Evolutionary conservation across 192 early-diverging fungal species (phyloP).

Genomic region (Entophlyctis helioformis): DNA sequence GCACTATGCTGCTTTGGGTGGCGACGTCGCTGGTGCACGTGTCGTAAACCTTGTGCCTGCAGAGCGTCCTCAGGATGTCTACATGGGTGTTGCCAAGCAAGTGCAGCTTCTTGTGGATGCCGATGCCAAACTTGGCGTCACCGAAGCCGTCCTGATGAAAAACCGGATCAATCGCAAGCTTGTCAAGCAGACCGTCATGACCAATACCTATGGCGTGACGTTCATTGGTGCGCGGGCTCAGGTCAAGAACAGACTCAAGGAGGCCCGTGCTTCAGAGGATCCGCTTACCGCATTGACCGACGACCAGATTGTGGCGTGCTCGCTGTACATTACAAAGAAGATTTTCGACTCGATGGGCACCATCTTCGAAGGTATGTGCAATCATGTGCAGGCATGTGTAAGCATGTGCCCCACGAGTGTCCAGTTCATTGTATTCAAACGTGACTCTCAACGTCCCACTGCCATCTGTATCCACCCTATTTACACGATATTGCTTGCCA

Average conservation of each 20-base stretch:
- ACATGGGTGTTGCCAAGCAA: slow-evolving; percentile 72
- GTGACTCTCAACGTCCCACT: no score
- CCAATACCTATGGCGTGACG: slow-evolving; percentile 97
- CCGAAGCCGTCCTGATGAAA: slow-evolving; percentile 49
- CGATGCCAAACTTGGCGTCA: slow-evolving; percentile 49
- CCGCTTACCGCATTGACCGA: no score
- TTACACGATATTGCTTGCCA: no score
- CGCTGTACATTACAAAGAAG: slow-evolving; percentile 63
- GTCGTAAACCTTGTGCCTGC: slow-evolving; percentile 81
- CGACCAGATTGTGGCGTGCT: slow-evolving; percentile 46
- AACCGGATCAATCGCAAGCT: slow-evolving; percentile 78
- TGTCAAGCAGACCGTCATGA: slow-evolving; percentile 99
- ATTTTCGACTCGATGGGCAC: slow-evolving; percentile 80
- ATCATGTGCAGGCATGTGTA: slow-evolving; percentile 2
- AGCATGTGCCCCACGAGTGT: no score
- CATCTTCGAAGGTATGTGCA: slow-evolving; percentile 74
- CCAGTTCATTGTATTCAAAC: no score
- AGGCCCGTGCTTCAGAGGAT: slow-evolving; percentile 25
- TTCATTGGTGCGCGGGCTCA: slow-evolving; percentile 84
- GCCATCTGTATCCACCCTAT: no score
- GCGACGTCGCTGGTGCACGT: slow-evolving; percentile 73
- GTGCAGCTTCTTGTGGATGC: slow-evolving; percentile 58
- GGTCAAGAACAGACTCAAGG: slow-evolving; percentile 73
- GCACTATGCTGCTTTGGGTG: slow-evolving; percentile 95
- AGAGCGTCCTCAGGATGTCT: slow-evolving; percentile 81